These are phyloP conservation scores for Mucor sp. DNA, from an alignment of 371 early-diverging fungal genomes.

Conservation along the genomic window DNA sequence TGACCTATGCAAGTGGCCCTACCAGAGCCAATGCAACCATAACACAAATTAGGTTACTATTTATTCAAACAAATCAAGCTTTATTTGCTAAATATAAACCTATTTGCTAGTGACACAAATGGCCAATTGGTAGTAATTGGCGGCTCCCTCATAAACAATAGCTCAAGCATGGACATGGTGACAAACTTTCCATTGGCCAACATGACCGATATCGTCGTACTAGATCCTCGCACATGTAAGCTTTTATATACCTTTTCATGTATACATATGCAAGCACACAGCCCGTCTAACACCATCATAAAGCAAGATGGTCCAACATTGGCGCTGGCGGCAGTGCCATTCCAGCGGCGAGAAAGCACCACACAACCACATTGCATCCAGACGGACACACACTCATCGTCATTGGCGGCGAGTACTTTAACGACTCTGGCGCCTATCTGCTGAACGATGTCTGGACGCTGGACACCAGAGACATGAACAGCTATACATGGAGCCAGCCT, in stretches of 20 bases:
- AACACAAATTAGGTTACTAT: conserved; percentile 25
- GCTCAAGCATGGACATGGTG: conserved; percentile 11
- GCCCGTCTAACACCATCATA: background rate
- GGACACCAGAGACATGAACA: conserved; percentile 15
- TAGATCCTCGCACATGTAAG: conserved; percentile 31
- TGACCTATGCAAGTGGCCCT: conserved; percentile 5
- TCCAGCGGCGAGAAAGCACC: conserved; percentile 28
- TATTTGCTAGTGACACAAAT: conserved; percentile 23
- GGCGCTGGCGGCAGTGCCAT: conserved; percentile 9
- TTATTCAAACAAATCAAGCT: background rate
- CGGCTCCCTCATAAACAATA: conserved; percentile 18
- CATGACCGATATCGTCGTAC: conserved; percentile 25
- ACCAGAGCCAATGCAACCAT: conserved; percentile 28
- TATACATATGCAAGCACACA: too few species aligned
- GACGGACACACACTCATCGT: conserved; percentile 29
- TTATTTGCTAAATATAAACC: background rate
- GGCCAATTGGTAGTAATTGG: conserved; percentile 25
- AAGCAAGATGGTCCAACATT: conserved; percentile 23
- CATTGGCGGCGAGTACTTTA: conserved; percentile 28
- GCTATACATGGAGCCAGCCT: conserved; percentile 16
- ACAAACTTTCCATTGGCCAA: conserved; percentile 25
- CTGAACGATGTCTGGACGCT: conserved; percentile 27
- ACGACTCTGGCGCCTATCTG: conserved; percentile 17
- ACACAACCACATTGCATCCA: conserved; percentile 26
- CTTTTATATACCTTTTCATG: background rate